These are phyloP conservation scores for Theileria equi DNA, from an alignment of 169 alveolate species.

Conservation along the genomic window DNA sequence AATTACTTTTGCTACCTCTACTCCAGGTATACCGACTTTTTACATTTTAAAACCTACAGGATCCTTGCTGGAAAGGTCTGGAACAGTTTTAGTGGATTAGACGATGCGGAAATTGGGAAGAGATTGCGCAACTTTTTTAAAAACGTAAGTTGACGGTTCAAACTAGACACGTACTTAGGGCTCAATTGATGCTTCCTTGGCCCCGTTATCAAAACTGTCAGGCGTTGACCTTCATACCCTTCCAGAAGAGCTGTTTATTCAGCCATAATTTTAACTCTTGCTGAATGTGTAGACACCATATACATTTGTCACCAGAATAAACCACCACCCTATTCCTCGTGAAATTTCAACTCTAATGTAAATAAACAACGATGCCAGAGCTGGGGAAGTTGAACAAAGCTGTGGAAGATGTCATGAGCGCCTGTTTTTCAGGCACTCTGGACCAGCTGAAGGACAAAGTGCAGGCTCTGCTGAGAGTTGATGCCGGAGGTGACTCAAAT, in stretches of 20 bases:
- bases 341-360: not conserved
- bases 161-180: conserved; percentile 27
- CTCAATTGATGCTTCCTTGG: conserved; percentile 46
- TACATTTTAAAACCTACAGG: not conserved
- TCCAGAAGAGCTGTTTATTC: conserved; percentile 22
- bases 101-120: conserved; percentile 23
- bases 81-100: conserved; percentile 26
- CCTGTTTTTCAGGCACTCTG: conserved; percentile 49
- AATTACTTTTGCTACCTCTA: conserved; percentile 72
- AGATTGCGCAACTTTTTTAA: conserved; percentile 27
- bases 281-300: not conserved
- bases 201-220: conserved; percentile 40
- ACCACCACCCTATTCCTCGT: not conserved
- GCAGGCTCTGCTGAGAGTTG: conserved; percentile 17
- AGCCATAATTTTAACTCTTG: not conserved
- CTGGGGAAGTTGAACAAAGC: conserved; percentile 20
- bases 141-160: conserved; percentile 16
- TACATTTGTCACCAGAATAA: not conserved
- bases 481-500: conserved; percentile 13
- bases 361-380: conserved; percentile 12
- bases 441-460: conserved; percentile 39
- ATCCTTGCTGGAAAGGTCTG: conserved; percentile 56
- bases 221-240: conserved; percentile 22
- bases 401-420: conserved; percentile 38
- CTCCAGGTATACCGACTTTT: conserved; percentile 46